Base-by-base conservation (phyloP, 2,329 filamentous ascomycete genomes). In the Periglandula ipomoeae region DNA sequence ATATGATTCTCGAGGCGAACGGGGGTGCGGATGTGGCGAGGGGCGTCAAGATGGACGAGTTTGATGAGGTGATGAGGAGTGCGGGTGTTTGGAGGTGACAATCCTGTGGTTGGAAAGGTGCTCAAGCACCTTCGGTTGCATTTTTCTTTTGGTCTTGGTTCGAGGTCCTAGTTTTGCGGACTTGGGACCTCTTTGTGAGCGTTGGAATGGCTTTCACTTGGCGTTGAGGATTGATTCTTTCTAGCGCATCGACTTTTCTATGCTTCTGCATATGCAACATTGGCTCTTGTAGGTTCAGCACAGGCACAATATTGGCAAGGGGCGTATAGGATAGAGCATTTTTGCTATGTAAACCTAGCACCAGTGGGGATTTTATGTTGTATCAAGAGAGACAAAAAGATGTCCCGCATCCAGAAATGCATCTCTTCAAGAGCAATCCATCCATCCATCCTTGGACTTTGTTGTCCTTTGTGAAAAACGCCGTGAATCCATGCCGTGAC, bases 1-100 rank as follows among this genome's bases (percentile, higher is more conserved):
- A 96, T 70, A 98, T 98, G 93, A 85, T 98, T 50, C 71, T 89
- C 44, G 91, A 97, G 73, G 93, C 91, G 44, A 96, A 94, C 65
- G 87, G 87, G 3, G 89, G 87, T 1, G 81, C 76, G 4, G 84
- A 85, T 15, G 77, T 86, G 10, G 79, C 73, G 34, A 77, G 73
- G 49, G 88, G 86, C 7, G 91, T 95, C 9, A 79, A 73, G 37
- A 72, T 83, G 60, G 83, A 86, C 46, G 88, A 96, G 61, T 95
- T 95, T 68, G 85, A 89, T 66, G 79, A 79, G 48, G 87, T 95
- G 5, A 91, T 95, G 89, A 79, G 75, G 55, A 75, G 86, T 58
- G 90, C 89, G 5, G 89, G 89, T 1, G 82, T 90, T 34, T 91
- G 91, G 76, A 82, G 81, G 64, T 84, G 74, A 83, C n/a, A n/a